Conservation (phyloP, 2,329 filamentous ascomycete genomes). For the Stachybotrys chartarum region DNA sequence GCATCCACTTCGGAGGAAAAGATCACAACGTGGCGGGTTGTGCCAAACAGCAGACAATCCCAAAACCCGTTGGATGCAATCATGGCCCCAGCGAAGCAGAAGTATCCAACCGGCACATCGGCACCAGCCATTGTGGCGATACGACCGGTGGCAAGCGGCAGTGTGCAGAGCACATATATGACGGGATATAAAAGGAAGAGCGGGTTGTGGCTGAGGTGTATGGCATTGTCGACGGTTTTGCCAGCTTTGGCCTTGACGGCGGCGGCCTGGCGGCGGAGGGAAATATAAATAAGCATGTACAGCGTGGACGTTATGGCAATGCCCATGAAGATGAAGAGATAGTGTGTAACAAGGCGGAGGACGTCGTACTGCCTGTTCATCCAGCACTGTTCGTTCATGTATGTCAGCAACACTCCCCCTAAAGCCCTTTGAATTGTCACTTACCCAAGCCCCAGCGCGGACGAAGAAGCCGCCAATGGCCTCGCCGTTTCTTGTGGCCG, state of each 20-base stretch:
- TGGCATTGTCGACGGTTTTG: slow-evolving; percentile 4
- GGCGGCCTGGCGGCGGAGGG: slow-evolving; percentile 21
- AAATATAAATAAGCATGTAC: slow-evolving; percentile 33
- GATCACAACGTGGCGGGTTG: slow-evolving; percentile 44
- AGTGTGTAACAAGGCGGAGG: slow-evolving; percentile 54
- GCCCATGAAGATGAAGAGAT: slow-evolving; percentile 53
- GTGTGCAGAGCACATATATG: slow-evolving; percentile 63
- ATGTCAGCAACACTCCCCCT: neutral
- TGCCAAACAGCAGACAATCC: slow-evolving; percentile 46
- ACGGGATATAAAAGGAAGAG: slow-evolving; percentile 61
- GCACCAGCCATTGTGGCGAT: slow-evolving; percentile 54
- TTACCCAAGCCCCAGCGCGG: slow-evolving; percentile 57
- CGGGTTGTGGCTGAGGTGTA: slow-evolving; percentile 29
- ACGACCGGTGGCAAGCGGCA: slow-evolving; percentile 57
- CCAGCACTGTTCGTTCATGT: slow-evolving; percentile 46
- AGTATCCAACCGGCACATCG: slow-evolving; percentile 43
- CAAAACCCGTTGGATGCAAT: slow-evolving; percentile 50
- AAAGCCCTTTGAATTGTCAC: slow-evolving; percentile 9
- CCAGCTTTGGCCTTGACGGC: slow-evolving; percentile 6
- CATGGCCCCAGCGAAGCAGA: slow-evolving; percentile 51
- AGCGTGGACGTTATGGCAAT: slow-evolving; percentile 29
- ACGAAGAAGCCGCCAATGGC: slow-evolving; percentile 46
- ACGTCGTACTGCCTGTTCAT: slow-evolving; percentile 46
- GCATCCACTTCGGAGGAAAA: slow-evolving; percentile 32
- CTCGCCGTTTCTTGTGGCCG: slow-evolving; percentile 33